These are phyloP conservation scores for Pseudoturritis turrita DNA, from an alignment of 345 rosid genomes.

Conservation along the genomic window DNA sequence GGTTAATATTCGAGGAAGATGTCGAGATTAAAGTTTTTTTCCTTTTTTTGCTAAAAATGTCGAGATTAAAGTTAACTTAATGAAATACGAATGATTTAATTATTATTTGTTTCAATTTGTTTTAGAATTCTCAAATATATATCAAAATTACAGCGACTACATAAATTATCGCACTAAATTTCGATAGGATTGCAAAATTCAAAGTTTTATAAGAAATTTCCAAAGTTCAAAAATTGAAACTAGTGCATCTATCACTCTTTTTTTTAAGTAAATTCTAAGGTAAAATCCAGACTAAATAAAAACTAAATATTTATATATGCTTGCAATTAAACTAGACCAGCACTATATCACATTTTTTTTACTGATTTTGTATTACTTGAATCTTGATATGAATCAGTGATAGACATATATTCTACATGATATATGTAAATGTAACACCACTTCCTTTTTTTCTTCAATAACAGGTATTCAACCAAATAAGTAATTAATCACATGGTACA, in stretches of 20 bases:
- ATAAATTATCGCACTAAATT: neutral
- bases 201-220: neutral
- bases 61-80: too few species aligned
- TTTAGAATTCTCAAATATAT: too few species aligned
- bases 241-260: neutral
- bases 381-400: neutral
- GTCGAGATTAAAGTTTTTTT: too few species aligned
- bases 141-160: neutral
- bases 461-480: neutral
- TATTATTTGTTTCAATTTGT: neutral
- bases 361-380: neutral
- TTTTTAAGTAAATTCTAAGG: neutral
- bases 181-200: neutral
- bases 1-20: too few species aligned
- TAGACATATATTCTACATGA: neutral
- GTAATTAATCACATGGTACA: neutral
- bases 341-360: neutral
- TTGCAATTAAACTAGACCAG: neutral
- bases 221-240: neutral
- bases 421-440: neutral
- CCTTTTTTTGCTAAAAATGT: too few species aligned
- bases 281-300: neutral
- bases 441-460: neutral
- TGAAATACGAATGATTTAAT: too few species aligned
- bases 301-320: too few species aligned